phyloP scores from a whole-genome alignment of 495 filamentous ascomycete genomes.

The Bryoglossum gracile region DNA sequence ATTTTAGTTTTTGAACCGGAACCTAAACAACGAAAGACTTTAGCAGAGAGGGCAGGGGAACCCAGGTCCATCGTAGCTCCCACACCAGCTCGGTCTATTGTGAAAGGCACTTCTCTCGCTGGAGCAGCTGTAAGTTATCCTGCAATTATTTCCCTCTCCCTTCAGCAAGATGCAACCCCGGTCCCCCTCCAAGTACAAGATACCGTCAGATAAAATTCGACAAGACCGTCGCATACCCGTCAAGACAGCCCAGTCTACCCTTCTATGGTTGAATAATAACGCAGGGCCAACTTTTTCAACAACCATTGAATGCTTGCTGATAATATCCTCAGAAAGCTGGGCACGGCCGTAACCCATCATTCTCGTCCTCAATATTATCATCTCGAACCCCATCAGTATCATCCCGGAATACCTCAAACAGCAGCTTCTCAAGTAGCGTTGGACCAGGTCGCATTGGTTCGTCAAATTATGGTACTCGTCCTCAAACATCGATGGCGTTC shows the following conservation, averaged over 20 bases:
- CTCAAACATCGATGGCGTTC: constrained; percentile 27
- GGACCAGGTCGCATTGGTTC: constrained; percentile 46
- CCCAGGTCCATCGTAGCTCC: constrained; percentile 30
- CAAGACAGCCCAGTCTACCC: too few species aligned
- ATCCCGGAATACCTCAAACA: constrained; percentile 43
- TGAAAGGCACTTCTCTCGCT: constrained; percentile 33
- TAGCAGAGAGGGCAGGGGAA: constrained; percentile 49
- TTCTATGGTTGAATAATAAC: too few species aligned
- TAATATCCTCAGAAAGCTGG: constrained; percentile 8
- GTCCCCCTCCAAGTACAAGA: too few species aligned
- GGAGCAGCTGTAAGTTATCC: constrained; percentile 27
- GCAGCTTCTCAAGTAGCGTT: constrained; percentile 48
- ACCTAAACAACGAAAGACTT: constrained; percentile 53
- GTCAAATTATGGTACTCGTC: constrained; percentile 35
- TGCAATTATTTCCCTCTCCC: not conserved
- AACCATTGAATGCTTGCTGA: constrained; percentile 3
- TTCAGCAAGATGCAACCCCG: too few species aligned
- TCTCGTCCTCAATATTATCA: constrained; percentile 26
- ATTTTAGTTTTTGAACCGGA: constrained; percentile 30
- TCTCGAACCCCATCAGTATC: constrained; percentile 36
- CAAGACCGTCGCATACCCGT: too few species aligned
- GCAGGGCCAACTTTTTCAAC: too few species aligned
- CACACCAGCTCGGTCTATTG: constrained; percentile 31
- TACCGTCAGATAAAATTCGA: too few species aligned
- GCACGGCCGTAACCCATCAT: constrained; percentile 16